A percentile compares a stretch with the other conserved stretches of the same genome.
phyloP scores from a whole-genome alignment of 768 basidiomycete species.

The Xerocomellus intermedius region DNA sequence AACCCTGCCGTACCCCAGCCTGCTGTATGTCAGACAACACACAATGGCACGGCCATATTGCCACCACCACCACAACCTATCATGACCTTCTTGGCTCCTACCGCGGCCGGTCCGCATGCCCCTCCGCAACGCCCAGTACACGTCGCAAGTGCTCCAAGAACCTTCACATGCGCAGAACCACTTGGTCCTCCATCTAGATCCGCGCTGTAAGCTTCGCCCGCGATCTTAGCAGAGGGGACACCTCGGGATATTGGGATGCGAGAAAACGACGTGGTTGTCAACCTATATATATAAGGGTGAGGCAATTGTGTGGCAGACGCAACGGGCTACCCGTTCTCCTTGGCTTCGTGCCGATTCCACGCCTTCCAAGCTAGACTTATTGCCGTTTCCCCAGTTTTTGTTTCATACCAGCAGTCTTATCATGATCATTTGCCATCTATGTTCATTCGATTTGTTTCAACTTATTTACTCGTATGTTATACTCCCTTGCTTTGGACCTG shows the following conservation, averaged over 20 bases:
- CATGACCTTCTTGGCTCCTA: neutral
- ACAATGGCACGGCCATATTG: neutral
- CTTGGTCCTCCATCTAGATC: conserved; percentile 18
- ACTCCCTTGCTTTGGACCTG: too few relatives aligned
- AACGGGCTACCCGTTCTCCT: neutral
- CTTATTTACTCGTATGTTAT: too few relatives aligned
- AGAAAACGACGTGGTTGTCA: neutral
- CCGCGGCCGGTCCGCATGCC: neutral
- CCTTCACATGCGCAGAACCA: conserved; percentile 19
- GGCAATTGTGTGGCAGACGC: neutral
- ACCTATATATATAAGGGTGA: neutral
- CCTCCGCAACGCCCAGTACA: conserved; percentile 21
- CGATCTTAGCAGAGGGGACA: conserved; percentile 1
- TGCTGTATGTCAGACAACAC: neutral
- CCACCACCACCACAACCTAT: neutral
- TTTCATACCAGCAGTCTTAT: conserved; percentile 3
- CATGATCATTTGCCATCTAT: neutral
- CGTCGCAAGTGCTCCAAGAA: neutral
- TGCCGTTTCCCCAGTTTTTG: neutral
- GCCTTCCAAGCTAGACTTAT: neutral
- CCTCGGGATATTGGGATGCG: neutral
- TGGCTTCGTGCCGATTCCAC: neutral
- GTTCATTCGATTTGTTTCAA: neutral
- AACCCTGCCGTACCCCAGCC: neutral
- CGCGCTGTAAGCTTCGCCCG: conserved; percentile 1